A percentile compares a stretch with the other conserved stretches of the same genome.
These are phyloP conservation scores for Rhipidocladum racemiflorum DNA, from an alignment of 176 grass and related monocot species.

Conservation along the genomic window DNA sequence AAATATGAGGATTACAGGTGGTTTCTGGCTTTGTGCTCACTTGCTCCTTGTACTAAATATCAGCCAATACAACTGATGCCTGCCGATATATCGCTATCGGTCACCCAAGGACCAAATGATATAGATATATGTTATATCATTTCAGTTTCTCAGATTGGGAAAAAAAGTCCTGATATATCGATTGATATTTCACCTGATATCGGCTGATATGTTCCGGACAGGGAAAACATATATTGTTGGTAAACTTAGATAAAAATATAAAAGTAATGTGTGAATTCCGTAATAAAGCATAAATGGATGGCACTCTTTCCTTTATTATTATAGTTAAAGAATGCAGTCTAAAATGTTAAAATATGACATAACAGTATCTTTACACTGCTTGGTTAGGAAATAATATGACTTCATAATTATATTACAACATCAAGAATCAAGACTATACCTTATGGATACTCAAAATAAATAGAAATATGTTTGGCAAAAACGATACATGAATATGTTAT, in stretches of 20 bases:
- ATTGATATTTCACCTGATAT: neutral
- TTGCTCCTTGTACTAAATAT: neutral
- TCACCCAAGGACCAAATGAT: neutral
- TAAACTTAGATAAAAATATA: neutral
- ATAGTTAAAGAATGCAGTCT: neutral
- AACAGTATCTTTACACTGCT: neutral
- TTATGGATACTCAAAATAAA: neutral
- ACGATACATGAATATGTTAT: neutral
- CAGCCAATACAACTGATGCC: neutral
- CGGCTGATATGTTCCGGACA: neutral
- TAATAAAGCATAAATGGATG: neutral
- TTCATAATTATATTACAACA: neutral
- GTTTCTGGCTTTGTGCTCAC: neutral
- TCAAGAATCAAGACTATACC: neutral
- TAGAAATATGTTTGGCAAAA: neutral
- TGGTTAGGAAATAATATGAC: neutral
- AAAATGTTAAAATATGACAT: neutral
- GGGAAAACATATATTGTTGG: neutral
- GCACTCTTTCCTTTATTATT: neutral
- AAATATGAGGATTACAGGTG: neutral
- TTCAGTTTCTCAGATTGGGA: neutral
- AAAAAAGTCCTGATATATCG: neutral
- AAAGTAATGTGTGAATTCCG: neutral
- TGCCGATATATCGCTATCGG: neutral
- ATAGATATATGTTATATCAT: neutral